These are phyloP conservation scores for Eucalyptus erythrocorys DNA, from an alignment of 345 rosid species.

Conservation along the genomic window DNA sequence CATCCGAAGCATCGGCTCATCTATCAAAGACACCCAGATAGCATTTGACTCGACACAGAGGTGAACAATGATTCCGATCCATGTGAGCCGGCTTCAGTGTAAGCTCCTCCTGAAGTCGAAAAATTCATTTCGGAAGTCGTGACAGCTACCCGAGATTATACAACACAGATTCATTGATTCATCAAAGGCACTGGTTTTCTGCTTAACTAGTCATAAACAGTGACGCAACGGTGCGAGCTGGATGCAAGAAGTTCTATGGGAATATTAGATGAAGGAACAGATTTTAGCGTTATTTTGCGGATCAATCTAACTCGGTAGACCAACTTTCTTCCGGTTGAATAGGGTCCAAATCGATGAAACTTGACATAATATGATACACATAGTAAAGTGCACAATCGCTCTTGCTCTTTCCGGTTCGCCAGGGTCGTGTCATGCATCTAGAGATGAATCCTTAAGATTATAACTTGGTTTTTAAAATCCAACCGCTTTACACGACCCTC, in stretches of 20 bases:
- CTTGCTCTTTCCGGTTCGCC: accelerated
- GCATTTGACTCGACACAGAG: not conserved
- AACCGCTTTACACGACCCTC: not conserved
- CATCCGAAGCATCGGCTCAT: not conserved
- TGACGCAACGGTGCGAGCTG: accelerated
- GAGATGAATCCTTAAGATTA: not conserved
- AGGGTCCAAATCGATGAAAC: not conserved
- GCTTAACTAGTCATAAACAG: not conserved
- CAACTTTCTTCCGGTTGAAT: not conserved
- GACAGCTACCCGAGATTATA: not conserved
- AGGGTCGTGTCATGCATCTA: not conserved
- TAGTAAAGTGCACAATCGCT: not conserved
- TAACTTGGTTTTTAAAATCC: not conserved
- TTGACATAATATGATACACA: not conserved
- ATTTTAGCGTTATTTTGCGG: not conserved
- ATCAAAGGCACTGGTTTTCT: not conserved
- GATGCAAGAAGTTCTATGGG: not conserved
- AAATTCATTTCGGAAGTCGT: not conserved
- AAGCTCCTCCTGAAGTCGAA: not conserved
- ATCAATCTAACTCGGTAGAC: not conserved
- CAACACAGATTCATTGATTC: not conserved
- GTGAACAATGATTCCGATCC: not conserved
- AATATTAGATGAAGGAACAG: not conserved
- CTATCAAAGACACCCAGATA: not conserved
- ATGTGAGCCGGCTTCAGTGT: not conserved